Percentiles rank a stretch among this genome's conserved stretches.
Conservation (phyloP, 2,329 filamentous ascomycete genomes). For the Microcyclospora pomicola region DNA sequence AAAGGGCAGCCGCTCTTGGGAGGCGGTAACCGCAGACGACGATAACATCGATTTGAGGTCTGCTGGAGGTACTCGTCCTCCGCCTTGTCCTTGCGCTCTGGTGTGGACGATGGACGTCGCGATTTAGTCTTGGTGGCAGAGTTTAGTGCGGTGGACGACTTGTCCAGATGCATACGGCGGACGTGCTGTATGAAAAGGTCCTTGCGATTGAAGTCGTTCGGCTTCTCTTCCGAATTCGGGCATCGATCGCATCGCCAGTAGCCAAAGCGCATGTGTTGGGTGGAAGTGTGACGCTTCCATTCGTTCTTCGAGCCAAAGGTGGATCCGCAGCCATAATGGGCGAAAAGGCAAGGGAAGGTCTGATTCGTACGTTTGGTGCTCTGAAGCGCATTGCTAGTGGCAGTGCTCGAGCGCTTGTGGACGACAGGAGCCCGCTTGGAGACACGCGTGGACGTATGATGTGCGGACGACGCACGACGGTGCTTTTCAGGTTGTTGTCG, state of each 20-base stretch:
- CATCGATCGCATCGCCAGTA: conserved; percentile 66
- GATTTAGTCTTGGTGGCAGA: not conserved
- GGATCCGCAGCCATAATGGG: conserved; percentile 58
- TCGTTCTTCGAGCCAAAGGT: conserved; percentile 78
- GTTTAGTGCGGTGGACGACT: conserved; percentile 1
- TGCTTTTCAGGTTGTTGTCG: not conserved
- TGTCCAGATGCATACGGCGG: conserved; percentile 62
- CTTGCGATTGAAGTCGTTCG: conserved; percentile 73
- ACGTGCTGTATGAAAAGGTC: conserved; percentile 84
- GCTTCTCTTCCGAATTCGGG: conserved; percentile 16
- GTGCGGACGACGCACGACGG: too few relatives aligned
- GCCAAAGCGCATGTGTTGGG: conserved; percentile 61
- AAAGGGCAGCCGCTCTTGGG: conserved; percentile 47
- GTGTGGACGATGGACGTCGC: not conserved
- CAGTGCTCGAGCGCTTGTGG: too few relatives aligned
- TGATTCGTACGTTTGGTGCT: conserved; percentile 4
- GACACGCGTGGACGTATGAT: conserved; percentile 1
- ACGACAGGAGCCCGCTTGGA: conserved; percentile 6
- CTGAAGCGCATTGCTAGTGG: too few relatives aligned
- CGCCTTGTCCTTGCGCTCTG: conserved; percentile 3
- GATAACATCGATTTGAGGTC: conserved; percentile 45
- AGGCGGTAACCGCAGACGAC: conserved; percentile 49
- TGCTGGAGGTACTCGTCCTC: conserved; percentile 28
- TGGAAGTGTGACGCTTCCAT: conserved; percentile 80
- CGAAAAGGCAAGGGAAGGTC: conserved; percentile 63